Conservation (phyloP, 208 protist genomes). For the Zelonia costaricensis region DNA sequence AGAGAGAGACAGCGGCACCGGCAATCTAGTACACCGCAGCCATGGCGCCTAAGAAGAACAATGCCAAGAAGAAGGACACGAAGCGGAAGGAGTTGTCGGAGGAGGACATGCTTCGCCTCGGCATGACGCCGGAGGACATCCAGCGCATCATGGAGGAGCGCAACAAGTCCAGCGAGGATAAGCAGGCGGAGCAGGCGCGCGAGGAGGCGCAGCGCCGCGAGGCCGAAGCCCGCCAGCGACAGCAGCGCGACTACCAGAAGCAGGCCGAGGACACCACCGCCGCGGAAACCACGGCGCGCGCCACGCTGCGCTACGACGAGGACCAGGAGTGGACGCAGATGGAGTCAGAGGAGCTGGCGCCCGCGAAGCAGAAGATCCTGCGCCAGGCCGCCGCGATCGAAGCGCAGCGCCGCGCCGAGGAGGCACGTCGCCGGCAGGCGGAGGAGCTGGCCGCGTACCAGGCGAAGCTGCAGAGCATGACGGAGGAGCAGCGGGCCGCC, state of each 20-base stretch:
- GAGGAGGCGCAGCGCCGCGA: constrained; percentile 31
- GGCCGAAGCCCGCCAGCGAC: constrained; percentile 34
- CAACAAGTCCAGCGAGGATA: constrained; percentile 59
- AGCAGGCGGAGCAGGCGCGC: constrained; percentile 43
- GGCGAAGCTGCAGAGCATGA: constrained; percentile 40
- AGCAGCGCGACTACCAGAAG: constrained; percentile 39
- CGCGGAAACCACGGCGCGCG: constrained; percentile 28
- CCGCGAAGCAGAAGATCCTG: constrained; percentile 29
- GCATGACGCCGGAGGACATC: constrained; percentile 77
- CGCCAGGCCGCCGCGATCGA: constrained; percentile 30
- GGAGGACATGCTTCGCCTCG: constrained; percentile 80
- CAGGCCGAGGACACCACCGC: constrained; percentile 25
- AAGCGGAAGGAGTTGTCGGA: constrained; percentile 57
- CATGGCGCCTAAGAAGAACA: constrained; percentile 70
- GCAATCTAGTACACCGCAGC: no score
- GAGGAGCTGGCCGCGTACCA: constrained; percentile 51
- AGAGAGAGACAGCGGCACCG: no score
- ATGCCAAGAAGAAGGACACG: constrained; percentile 49
- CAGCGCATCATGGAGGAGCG: constrained; percentile 67
- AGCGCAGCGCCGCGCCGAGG: constrained; percentile 33
- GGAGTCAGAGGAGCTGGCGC: constrained; percentile 21
- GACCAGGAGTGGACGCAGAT: constrained; percentile 33
- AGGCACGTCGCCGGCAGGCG: constrained; percentile 45
- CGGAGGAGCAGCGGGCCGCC: constrained; percentile 43
- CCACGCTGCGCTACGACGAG: constrained; percentile 38